Conservation (phyloP, 352 stramenopile genomes). For the Saprolegnia parasitica region DNA sequence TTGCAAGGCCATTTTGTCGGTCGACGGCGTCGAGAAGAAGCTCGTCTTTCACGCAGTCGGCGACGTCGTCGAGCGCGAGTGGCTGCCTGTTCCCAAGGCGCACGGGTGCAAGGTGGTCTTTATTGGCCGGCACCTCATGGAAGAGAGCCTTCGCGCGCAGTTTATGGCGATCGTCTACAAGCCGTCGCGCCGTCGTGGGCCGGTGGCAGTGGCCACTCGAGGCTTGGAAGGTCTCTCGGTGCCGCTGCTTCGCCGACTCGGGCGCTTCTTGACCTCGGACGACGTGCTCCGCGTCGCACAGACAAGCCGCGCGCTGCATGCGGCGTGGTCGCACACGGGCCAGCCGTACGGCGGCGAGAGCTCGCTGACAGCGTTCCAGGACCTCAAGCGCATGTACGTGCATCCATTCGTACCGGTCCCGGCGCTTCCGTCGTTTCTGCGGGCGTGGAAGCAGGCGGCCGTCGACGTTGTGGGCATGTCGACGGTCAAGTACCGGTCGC, state of each 20-base stretch:
- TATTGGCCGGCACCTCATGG: slow-evolving; percentile 34
- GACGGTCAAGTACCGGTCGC: slow-evolving; percentile 25
- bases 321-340: background rate
- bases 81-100: slow-evolving; percentile 9
- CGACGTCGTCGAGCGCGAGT: slow-evolving; percentile 31
- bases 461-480: slow-evolving; percentile 10
- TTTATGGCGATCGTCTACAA: slow-evolving; percentile 30
- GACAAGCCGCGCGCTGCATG: slow-evolving; percentile 1
- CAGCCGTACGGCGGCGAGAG: background rate
- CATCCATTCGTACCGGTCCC: slow-evolving; percentile 5
- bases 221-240: background rate
- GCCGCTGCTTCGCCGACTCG: slow-evolving; percentile 2
- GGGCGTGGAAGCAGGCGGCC: background rate
- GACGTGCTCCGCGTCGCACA: slow-evolving; percentile 16
- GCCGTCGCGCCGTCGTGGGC: background rate
- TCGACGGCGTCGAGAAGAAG: slow-evolving; percentile 34
- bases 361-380: background rate
- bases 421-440: slow-evolving; percentile 16
- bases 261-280: background rate
- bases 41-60: slow-evolving; percentile 37
- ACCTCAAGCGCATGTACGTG: slow-evolving; percentile 12
- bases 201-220: too few relatives aligned
- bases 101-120: slow-evolving; percentile 36
- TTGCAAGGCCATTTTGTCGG: slow-evolving; percentile 35
- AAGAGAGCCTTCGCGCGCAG: slow-evolving; percentile 18